A percentile compares a stretch with the other conserved stretches of the same genome.
Conservation (phyloP, 2,329 filamentous ascomycete species). For the Aureobasidium sp. region DNA sequence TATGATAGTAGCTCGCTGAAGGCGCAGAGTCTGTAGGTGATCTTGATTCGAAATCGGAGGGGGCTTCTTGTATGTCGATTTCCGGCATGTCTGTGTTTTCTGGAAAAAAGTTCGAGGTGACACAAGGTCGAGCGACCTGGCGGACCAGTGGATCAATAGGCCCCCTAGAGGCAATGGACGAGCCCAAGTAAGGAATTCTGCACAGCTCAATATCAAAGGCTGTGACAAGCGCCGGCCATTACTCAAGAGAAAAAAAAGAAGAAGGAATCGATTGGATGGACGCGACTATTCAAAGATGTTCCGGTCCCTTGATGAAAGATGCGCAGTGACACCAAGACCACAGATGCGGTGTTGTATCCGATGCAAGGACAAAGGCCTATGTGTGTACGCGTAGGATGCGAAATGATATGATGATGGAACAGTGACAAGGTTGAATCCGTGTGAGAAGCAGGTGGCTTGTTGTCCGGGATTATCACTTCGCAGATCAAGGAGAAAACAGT, state of each 20-base stretch:
- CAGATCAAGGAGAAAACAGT: constrained; percentile 1
- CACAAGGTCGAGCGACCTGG: not conserved
- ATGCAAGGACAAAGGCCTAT: constrained; percentile 4
- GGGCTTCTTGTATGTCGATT: not conserved
- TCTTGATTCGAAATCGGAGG: not conserved
- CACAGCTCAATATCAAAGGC: constrained; percentile 4
- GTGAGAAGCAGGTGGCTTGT: not conserved
- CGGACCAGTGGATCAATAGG: not conserved
- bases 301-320: not conserved
- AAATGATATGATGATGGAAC: constrained; percentile 4
- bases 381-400: not conserved
- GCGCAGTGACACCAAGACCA: constrained; percentile 9
- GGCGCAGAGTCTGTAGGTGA: constrained; percentile 1
- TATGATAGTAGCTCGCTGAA: not conserved
- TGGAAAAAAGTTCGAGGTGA: not conserved
- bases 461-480: not conserved
- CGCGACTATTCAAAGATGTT: not conserved
- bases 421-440: not conserved
- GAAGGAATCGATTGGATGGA: not conserved
- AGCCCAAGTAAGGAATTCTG: not conserved
- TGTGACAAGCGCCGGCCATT: constrained; percentile 7
- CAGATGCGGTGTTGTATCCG: not conserved
- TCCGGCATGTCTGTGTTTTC: not conserved
- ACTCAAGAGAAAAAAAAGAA: not conserved
- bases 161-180: not conserved